Conservation (phyloP, 2,329 filamentous ascomycete species). For the Elsinoe fawcettii region DNA sequence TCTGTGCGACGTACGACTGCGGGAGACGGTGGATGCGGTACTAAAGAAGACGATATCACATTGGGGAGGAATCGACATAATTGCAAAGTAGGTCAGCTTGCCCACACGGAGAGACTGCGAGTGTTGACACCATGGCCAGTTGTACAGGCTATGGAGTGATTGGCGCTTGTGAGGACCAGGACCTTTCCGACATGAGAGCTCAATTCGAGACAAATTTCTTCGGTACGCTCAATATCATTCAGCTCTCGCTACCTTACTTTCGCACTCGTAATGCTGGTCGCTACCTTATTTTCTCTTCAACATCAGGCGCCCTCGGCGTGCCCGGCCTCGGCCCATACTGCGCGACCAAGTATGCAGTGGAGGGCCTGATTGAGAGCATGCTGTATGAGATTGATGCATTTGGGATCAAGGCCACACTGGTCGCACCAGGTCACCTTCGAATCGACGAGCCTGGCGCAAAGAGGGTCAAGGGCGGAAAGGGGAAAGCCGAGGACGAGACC, state of each 20-base stretch:
- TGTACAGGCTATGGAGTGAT: constrained; percentile 95
- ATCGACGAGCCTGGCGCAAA: constrained; percentile 56
- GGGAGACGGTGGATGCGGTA: constrained; percentile 65
- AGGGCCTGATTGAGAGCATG: constrained; percentile 93
- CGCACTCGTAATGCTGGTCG: constrained; percentile 53
- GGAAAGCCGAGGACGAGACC: constrained; percentile 26
- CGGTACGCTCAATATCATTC: constrained; percentile 88
- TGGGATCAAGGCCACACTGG: constrained; percentile 87
- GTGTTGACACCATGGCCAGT: constrained; percentile 25
- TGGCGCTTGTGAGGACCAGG: constrained; percentile 91
- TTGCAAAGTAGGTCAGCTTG: constrained; percentile 57
- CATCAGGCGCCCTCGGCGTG: constrained; percentile 83
- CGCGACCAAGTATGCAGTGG: constrained; percentile 93
- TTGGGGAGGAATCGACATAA: constrained; percentile 73
- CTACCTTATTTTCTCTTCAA: constrained; percentile 92
- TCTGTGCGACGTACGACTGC: constrained; percentile 83
- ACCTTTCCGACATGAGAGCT: constrained; percentile 86
- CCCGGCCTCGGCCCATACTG: constrained; percentile 91
- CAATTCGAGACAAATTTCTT: constrained; percentile 99
- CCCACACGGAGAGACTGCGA: neutral
- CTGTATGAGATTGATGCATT: constrained; percentile 88
- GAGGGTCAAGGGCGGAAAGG: constrained; percentile 19
- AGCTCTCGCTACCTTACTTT: constrained; percentile 80
- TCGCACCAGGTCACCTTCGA: constrained; percentile 82
- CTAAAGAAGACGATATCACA: constrained; percentile 62